A percentile compares a stretch with the other conserved stretches of the same genome.
Evolutionary conservation across 345 rosid genomes (phyloP).

Genomic region (Eucalyptus paniculata): DNA sequence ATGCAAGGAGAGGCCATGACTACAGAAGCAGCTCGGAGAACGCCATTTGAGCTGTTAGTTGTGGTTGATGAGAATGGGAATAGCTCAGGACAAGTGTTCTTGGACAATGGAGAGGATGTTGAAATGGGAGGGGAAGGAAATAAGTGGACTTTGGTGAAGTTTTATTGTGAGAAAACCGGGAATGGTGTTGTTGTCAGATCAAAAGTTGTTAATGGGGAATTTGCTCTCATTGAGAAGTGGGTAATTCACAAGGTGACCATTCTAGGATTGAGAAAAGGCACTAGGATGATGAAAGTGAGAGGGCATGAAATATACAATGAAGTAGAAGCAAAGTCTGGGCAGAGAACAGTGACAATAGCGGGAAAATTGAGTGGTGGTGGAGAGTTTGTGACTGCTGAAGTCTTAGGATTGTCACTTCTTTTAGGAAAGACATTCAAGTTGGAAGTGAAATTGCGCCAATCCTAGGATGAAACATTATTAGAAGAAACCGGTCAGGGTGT

Average conservation of each 20-base stretch:
- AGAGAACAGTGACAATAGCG: not conserved
- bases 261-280: slow-evolving; percentile 21
- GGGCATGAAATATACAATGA: slow-evolving; percentile 4
- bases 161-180: slow-evolving; percentile 10
- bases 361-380: not conserved
- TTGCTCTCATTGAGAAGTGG: slow-evolving; percentile 38
- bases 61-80: slow-evolving; percentile 21
- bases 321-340: not conserved
- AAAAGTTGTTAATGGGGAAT: slow-evolving; percentile 31
- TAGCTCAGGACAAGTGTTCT: slow-evolving; percentile 36
- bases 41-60: slow-evolving; percentile 39
- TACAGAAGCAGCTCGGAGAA: slow-evolving; percentile 31
- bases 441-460: slow-evolving; percentile 2
- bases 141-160: slow-evolving; percentile 34
- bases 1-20: slow-evolving; percentile 73
- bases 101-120: slow-evolving; percentile 48
- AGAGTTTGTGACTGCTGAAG: not conserved
- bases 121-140: slow-evolving; percentile 35
- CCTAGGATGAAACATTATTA: not conserved
- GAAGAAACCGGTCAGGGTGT: not conserved
- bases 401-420: slow-evolving; percentile 2
- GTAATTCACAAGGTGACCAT: slow-evolving; percentile 29
- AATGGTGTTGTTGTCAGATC: slow-evolving; percentile 14
- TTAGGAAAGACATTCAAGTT: slow-evolving; percentile 32
- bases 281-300: not conserved